Evolutionary conservation across 2,329 filamentous ascomycete species (phyloP).

Genomic region (Penicillium sp.): DNA sequence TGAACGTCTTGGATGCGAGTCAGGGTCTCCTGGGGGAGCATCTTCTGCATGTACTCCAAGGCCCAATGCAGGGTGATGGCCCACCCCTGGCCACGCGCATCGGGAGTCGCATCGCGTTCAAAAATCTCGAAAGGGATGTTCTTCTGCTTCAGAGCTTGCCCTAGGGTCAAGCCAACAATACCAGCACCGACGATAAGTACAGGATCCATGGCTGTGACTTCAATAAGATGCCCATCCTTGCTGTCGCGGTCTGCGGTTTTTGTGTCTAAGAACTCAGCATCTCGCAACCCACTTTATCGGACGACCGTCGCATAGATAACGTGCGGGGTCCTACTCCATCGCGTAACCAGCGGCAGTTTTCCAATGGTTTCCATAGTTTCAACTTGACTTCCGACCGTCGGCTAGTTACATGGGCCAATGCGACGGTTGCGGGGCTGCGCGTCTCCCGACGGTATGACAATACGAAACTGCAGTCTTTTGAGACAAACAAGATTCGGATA

Average conservation of each 20-base stretch:
- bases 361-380: background rate
- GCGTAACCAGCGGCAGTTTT: background rate
- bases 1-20: constrained; percentile 23
- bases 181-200: constrained; percentile 33
- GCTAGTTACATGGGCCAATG: constrained; percentile 7
- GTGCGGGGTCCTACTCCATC: constrained; percentile 17
- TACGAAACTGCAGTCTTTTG: background rate
- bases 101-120: constrained; percentile 33
- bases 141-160: constrained; percentile 29
- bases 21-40: constrained; percentile 23
- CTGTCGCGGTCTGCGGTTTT: constrained; percentile 9
- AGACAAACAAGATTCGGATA: background rate
- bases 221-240: background rate
- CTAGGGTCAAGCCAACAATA: constrained; percentile 31
- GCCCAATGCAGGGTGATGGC: constrained; percentile 34
- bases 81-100: constrained; percentile 32
- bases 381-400: constrained; percentile 16
- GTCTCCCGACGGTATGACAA: background rate
- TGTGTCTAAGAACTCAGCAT: constrained; percentile 1
- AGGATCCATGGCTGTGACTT: constrained; percentile 20
- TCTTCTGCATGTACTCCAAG: constrained; percentile 25
- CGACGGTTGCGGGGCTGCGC: constrained; percentile 13
- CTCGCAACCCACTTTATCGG: constrained; percentile 2
- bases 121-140: constrained; percentile 36
- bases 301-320: constrained; percentile 32